Percentiles rank a stretch among this genome's conserved stretches.
Evolutionary conservation across 2,329 filamentous ascomycete genomes (phyloP).

Genomic region (Diaporthe vaccinii): DNA sequence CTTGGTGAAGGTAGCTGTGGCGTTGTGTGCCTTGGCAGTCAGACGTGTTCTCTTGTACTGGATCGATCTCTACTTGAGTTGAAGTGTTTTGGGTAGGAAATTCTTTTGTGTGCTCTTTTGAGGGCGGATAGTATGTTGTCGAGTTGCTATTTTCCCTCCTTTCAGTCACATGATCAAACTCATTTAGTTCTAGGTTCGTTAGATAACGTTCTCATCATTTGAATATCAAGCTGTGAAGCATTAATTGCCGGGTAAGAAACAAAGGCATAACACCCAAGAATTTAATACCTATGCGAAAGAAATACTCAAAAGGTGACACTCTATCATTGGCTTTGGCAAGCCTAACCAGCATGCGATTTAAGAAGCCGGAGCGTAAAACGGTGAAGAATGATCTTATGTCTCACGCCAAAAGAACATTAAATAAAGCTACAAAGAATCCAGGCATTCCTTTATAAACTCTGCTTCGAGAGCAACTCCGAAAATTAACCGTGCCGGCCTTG

Average conservation of each 20-base stretch:
- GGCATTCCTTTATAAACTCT: not conserved
- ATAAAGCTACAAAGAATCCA: constrained; percentile 28
- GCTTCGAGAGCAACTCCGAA: constrained; percentile 21
- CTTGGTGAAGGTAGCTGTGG: not conserved
- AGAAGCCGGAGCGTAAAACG: not conserved
- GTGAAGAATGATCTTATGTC: not conserved
- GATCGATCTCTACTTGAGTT: not conserved
- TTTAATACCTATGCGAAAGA: not conserved
- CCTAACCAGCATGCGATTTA: not conserved
- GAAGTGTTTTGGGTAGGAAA: not conserved
- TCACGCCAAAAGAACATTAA: constrained; percentile 7
- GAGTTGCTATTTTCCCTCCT: not conserved
- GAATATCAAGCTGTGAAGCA: too few species aligned
- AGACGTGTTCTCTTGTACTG: not conserved
- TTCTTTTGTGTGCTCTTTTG: too few species aligned
- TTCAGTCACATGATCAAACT: not conserved
- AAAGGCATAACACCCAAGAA: not conserved
- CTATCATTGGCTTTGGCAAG: not conserved
- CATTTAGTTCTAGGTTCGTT: too few species aligned
- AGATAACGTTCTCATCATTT: not conserved
- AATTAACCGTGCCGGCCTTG: constrained; percentile 5
- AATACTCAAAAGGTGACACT: not conserved
- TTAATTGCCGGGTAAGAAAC: not conserved
- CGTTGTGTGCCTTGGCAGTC: not conserved
- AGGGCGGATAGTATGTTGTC: too few species aligned